Percentiles rank a stretch among this genome's conserved stretches.
These are phyloP conservation scores for Mucor ambiguus DNA, from an alignment of 371 early-diverging fungal genomes.

Conservation along the genomic window DNA sequence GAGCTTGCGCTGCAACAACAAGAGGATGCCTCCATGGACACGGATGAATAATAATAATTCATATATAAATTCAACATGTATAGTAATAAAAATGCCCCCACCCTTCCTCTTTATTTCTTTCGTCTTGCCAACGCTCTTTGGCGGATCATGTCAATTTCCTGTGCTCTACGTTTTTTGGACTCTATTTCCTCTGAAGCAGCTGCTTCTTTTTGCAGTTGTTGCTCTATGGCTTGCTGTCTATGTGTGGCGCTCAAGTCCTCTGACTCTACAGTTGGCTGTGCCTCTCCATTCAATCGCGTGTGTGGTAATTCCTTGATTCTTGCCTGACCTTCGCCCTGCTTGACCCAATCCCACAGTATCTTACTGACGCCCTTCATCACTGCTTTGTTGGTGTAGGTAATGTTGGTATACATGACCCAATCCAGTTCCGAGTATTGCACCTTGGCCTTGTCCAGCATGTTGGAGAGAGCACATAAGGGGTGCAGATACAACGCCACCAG, in stretches of 20 bases:
- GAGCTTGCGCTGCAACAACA: neutral
- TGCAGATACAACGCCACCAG: constrained; percentile 70
- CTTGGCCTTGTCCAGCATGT: constrained; percentile 47
- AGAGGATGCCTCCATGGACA: neutral
- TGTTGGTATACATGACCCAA: constrained; percentile 80
- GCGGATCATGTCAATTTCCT: constrained; percentile 51
- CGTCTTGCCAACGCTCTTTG: constrained; percentile 58
- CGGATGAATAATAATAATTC: neutral
- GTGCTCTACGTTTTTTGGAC: constrained; percentile 40
- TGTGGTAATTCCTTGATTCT: constrained; percentile 37
- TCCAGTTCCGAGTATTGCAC: constrained; percentile 57
- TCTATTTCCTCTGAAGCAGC: constrained; percentile 10
- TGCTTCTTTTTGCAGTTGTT: constrained; percentile 5
- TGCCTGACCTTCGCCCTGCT: constrained; percentile 39
- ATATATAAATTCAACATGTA: neutral
- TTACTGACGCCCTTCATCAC: constrained; percentile 71
- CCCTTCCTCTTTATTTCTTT: constrained; percentile 3
- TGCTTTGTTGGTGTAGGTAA: constrained; percentile 67
- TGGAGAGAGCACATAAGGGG: constrained; percentile 63
- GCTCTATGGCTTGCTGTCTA: constrained; percentile 18
- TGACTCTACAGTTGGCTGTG: constrained; percentile 35
- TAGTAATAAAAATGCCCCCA: neutral
- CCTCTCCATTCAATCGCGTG: constrained; percentile 46
- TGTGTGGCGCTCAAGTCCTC: constrained; percentile 27
- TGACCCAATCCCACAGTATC: constrained; percentile 58